A percentile compares a stretch with the other conserved stretches of the same genome.
phyloP scores from a whole-genome alignment of 2,329 filamentous ascomycete genomes.

The Phialophora macrospora region DNA sequence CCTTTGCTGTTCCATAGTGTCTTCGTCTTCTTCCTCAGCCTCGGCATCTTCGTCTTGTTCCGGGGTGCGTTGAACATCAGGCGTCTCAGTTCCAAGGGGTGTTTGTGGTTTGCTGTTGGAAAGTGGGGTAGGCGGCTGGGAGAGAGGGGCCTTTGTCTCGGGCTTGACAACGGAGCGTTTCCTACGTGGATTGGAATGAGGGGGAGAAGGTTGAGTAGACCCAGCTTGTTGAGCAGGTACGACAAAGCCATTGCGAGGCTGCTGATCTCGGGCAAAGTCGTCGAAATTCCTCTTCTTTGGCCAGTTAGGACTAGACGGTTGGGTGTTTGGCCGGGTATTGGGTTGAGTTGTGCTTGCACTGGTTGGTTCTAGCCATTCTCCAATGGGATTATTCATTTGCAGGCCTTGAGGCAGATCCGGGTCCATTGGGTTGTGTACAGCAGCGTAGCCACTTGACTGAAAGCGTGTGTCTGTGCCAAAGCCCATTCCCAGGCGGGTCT shows the following conservation, averaged over 20 bases:
- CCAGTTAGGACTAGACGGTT: constrained; percentile 38
- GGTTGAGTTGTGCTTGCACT: constrained; percentile 34
- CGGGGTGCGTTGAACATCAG: background rate
- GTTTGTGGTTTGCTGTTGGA: constrained; percentile 33
- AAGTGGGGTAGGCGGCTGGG: constrained; percentile 32
- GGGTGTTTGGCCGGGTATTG: constrained; percentile 37
- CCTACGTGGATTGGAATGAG: constrained; percentile 20
- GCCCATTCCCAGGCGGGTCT: constrained; percentile 26
- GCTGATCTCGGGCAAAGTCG: constrained; percentile 32
- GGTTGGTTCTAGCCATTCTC: constrained; percentile 32
- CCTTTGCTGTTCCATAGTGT: constrained; percentile 22
- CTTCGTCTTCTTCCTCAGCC: constrained; percentile 28
- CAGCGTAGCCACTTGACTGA: constrained; percentile 35
- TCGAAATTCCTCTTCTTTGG: constrained; percentile 38
- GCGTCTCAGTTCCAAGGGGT: constrained; percentile 22
- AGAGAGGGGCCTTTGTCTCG: constrained; percentile 19
- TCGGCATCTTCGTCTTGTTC: constrained; percentile 33
- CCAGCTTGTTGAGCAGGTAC: constrained; percentile 17
- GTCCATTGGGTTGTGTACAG: constrained; percentile 34
- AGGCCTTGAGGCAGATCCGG: constrained; percentile 32
- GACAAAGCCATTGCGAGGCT: constrained; percentile 27
- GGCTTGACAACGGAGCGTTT: constrained; percentile 29
- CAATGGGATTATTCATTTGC: constrained; percentile 26
- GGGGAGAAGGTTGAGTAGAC: constrained; percentile 19
- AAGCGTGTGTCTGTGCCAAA: constrained; percentile 39